phyloP scores from a whole-genome alignment of 768 basidiomycete genomes.

The Boletus sp. region DNA sequence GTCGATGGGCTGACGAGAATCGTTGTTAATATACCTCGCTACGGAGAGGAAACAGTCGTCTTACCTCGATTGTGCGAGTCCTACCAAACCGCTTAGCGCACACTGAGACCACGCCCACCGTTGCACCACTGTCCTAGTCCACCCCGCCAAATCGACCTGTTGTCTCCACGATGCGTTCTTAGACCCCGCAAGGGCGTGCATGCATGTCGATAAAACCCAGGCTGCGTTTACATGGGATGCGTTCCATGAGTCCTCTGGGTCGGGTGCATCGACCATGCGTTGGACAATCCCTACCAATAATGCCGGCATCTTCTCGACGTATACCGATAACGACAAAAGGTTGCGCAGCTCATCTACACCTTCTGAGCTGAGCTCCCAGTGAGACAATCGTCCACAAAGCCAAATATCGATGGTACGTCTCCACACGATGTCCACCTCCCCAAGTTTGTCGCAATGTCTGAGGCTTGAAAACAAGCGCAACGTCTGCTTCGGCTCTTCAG shows the following conservation, averaged over 20 bases:
- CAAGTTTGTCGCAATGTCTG: slow-evolving; percentile 47
- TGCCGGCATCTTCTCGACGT: slow-evolving; percentile 46
- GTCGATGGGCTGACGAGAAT: slow-evolving; percentile 17
- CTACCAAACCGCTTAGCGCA: slow-evolving; percentile 54
- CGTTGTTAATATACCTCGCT: neutral
- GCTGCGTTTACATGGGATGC: slow-evolving; percentile 41
- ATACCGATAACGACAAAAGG: slow-evolving; percentile 50
- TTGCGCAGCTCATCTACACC: slow-evolving; percentile 53
- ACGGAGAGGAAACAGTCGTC: neutral
- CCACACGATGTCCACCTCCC: slow-evolving; percentile 60
- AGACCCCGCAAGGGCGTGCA: slow-evolving; percentile 45
- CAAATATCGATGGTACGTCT: slow-evolving; percentile 51
- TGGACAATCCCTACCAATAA: slow-evolving; percentile 47
- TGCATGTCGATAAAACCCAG: slow-evolving; percentile 61
- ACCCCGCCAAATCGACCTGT: slow-evolving; percentile 43
- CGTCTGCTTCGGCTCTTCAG: slow-evolving; percentile 40
- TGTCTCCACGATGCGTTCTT: slow-evolving; percentile 45
- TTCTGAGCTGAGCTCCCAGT: slow-evolving; percentile 40
- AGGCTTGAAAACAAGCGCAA: slow-evolving; percentile 53
- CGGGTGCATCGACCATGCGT: slow-evolving; percentile 32
- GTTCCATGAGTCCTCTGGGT: slow-evolving; percentile 33
- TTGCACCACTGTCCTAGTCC: too few relatives aligned
- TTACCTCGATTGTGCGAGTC: slow-evolving; percentile 48
- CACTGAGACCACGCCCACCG: slow-evolving; percentile 43
- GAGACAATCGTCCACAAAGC: slow-evolving; percentile 41